Evolutionary conservation across 768 basidiomycete species (phyloP), one percentile per base, ranked within the genome.

Genomic region (Pleurotus platypus): DNA sequence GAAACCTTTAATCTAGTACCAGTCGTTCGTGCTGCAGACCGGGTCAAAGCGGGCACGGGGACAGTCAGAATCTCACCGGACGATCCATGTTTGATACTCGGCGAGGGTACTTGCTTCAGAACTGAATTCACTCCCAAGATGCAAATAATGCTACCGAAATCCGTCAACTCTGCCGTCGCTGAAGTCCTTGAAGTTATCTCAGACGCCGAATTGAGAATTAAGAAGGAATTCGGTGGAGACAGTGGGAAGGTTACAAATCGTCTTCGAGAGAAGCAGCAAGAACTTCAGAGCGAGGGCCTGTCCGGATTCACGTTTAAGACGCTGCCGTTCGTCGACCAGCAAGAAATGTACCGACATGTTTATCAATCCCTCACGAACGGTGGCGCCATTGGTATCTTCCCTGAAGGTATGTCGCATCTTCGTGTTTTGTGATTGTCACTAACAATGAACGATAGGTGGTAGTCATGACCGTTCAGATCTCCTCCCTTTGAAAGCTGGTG

Each of bases 401-500:
- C 97, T 39, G 97, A 98, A 87, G 96, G 95, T 92, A 62, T n/a
- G 42, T 11, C 18, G 38, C 49, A 63, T 54, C 18, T 13, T n/a
- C 15, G 5, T 15, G 38, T n/a, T 22, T 26, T 16, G 15, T 39
- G 37, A 46, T 22, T 16, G 15, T 54, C 8, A 50, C 30, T 56
- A 42, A 51, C 26, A 39, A 60, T 46, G 24, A 22, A 43, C 1
- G 11, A 45, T 60, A 98, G 95, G 97, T 63, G 97, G 97, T 56
- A 98, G 95, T 58, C 97, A 99, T 70, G 97, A 99, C 72, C 88
- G 97, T 40, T 95, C 92, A 7, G 94, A 98, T 71, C 81, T 98
- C 49, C 83, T 98, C 16, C 97, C 97, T 2, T 80, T 99, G 40
- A 99, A 99, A 73, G 97, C 97, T 26, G 97, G 97, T 4, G 95